Base-by-base conservation (phyloP, 2,329 filamentous ascomycete genomes). In the Fusarium gaditjirri region DNA sequence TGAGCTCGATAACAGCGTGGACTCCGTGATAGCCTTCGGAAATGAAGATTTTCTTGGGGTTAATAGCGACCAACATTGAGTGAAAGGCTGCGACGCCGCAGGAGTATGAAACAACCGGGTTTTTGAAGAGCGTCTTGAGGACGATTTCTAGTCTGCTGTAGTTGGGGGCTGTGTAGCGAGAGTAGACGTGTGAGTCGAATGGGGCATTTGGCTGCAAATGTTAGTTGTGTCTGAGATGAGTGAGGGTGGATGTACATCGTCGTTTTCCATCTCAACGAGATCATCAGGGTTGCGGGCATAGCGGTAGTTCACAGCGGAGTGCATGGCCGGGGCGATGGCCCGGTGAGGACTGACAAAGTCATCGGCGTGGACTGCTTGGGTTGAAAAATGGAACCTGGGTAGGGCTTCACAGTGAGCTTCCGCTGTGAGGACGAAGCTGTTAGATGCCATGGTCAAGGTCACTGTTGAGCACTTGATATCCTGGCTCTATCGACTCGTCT, bases 11-110 rank as follows among this genome's bases (percentile, higher is more conserved):
- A 23, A 97, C 93, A 69, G 93, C 94, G 81, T 97, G 94, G 82
- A 94, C 97, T 74, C 95, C 96, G 83, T 98, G 95, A 83, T 98
- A 99, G 41, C 94, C 95, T 21, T 87, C 90, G 29, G 91, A 91
- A 72, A 98, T 94, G 73, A 94, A 92, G 59, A 98, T 89, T 68
- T 91, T 91, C 75, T 90, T 90, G 2, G 95, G 95, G 79, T 97
- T 94, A 11, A 97, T 83, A 77, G 90, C 90, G 23, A 95, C 90
- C 2, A 98, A 86, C 64, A 97, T 85, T 35, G 93, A 94, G 81
- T 98, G 93, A 83, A 98, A 94, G 53, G 95, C 93, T 13, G 93
- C 89, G 38, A 98, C 89, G 6, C 95, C 95, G 4, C 93, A 97
- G 42, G 89, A 85, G 83, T 98, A 99, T 49, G 92, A 93, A 23